Evolutionary conservation across 805 yeast genomes (phyloP).

Genomic region (Monosporozyma yasuniensis): DNA sequence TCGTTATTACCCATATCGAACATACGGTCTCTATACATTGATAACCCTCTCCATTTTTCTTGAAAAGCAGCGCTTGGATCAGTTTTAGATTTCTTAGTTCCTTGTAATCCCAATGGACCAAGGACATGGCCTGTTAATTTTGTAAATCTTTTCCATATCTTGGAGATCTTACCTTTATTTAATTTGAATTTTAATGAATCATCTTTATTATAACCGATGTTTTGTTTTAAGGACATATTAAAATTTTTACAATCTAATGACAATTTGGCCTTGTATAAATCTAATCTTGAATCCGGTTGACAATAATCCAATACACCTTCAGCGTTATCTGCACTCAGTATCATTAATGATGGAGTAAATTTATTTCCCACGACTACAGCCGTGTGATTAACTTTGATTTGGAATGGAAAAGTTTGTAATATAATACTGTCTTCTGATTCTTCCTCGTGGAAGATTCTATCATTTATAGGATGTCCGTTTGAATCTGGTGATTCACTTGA

Average conservation of each 20-base stretch:
- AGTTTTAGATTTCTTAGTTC: slow-evolving; percentile 3
- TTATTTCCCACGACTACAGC: slow-evolving; percentile 75
- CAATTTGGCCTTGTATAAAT: slow-evolving; percentile 43
- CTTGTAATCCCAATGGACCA: slow-evolving; percentile 5
- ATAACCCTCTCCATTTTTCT: slow-evolving; percentile 66
- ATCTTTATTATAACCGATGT: slow-evolving; percentile 50
- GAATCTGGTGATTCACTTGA: slow-evolving; percentile 5
- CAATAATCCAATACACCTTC: slow-evolving; percentile 51
- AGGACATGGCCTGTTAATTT: slow-evolving; percentile 7
- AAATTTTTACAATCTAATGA: slow-evolving; percentile 42
- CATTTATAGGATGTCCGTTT: slow-evolving; percentile 8
- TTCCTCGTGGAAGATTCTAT: slow-evolving; percentile 13
- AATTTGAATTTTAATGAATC: slow-evolving; percentile 15
- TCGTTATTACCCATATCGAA: slow-evolving; percentile 28
- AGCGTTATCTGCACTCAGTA: slow-evolving; percentile 48
- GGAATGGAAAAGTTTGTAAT: slow-evolving; percentile 49
- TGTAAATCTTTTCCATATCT: slow-evolving; percentile 18
- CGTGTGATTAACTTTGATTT: slow-evolving; percentile 50
- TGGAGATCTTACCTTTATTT: slow-evolving; percentile 14
- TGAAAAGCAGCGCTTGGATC: slow-evolving; percentile 12
- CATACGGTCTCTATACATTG: slow-evolving; percentile 47
- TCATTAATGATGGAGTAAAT: slow-evolving; percentile 62
- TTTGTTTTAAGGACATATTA: slow-evolving; percentile 58
- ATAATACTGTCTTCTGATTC: slow-evolving; percentile 8
- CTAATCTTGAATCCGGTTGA: slow-evolving; percentile 42